Evolutionary conservation across 2,329 filamentous ascomycete species (phyloP).

Genomic region (Paecilomyces formosus): DNA sequence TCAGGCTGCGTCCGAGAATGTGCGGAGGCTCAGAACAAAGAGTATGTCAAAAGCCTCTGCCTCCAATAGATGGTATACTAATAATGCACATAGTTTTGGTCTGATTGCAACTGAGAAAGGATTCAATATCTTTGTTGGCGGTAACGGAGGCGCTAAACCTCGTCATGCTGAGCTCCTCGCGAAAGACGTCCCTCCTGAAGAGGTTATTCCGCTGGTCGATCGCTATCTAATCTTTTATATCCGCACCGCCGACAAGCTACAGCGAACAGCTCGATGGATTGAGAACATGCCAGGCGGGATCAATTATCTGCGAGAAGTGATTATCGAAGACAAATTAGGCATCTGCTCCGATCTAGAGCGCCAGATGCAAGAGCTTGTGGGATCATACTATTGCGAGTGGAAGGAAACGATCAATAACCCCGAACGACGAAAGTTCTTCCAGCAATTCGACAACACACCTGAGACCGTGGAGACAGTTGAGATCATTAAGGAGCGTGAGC

Average conservation of each 20-base stretch:
- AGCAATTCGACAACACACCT: slow-evolving; percentile 75
- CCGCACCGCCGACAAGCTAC: slow-evolving; percentile 81
- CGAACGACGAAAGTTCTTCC: slow-evolving; percentile 60
- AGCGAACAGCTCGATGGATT: slow-evolving; percentile 82
- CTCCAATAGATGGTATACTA: neutral
- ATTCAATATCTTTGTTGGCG: slow-evolving; percentile 86
- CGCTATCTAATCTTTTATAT: slow-evolving; percentile 92
- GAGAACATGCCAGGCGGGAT: slow-evolving; percentile 78
- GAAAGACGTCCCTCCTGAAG: slow-evolving; percentile 75
- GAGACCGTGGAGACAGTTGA: slow-evolving; percentile 67
- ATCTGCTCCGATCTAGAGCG: slow-evolving; percentile 77
- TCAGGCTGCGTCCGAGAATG: slow-evolving; percentile 90
- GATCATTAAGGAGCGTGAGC: slow-evolving; percentile 62
- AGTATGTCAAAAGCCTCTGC: slow-evolving; percentile 44
- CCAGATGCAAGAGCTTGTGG: slow-evolving; percentile 81
- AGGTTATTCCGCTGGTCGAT: slow-evolving; percentile 77
- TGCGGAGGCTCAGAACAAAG: slow-evolving; percentile 86
- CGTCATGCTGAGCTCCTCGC: slow-evolving; percentile 74
- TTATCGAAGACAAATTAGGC: slow-evolving; percentile 78
- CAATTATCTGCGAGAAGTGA: slow-evolving; percentile 71
- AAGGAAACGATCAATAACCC: slow-evolving; percentile 69
- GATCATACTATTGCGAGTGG: slow-evolving; percentile 86
- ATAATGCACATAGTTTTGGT: slow-evolving; percentile 55
- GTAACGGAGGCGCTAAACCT: slow-evolving; percentile 82
- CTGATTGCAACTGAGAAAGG: slow-evolving; percentile 88